Percentiles rank a stretch among this genome's conserved stretches.
Evolutionary conservation across 2,329 filamentous ascomycete genomes (phyloP).

Genomic region (Colletotrichum godetiae): DNA sequence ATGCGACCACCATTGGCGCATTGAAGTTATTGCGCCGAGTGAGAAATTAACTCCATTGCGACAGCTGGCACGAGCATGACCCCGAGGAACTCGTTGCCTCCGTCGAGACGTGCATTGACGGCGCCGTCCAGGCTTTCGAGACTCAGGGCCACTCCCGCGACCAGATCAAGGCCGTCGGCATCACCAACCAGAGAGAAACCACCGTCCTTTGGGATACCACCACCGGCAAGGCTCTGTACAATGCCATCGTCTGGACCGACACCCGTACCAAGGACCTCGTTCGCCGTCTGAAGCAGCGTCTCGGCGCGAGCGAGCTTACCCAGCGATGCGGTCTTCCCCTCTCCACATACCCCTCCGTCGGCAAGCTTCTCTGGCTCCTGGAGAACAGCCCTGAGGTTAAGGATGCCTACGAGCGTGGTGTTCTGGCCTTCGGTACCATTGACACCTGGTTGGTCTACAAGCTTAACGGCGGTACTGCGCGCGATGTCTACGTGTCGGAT

Average conservation of each 20-base stretch:
- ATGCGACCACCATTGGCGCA: neutral
- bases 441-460: conserved; percentile 86
- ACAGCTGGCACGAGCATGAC: conserved; percentile 88
- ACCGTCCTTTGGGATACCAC: conserved; percentile 83
- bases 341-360: conserved; percentile 84
- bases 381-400: conserved; percentile 75
- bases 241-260: conserved; percentile 88
- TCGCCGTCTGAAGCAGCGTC: conserved; percentile 74
- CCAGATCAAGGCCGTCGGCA: conserved; percentile 80
- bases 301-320: conserved; percentile 74
- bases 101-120: conserved; percentile 81
- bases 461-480: conserved; percentile 76
- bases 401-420: conserved; percentile 77
- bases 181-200: conserved; percentile 88
- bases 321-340: conserved; percentile 80
- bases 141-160: conserved; percentile 72
- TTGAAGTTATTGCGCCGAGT: neutral
- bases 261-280: conserved; percentile 80
- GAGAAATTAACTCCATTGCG: conserved; percentile 2
- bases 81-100: conserved; percentile 79
- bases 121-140: conserved; percentile 76
- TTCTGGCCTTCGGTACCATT: conserved; percentile 82
- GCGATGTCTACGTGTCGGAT: conserved; percentile 79
- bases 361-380: conserved; percentile 83
- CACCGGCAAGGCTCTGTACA: conserved; percentile 81